Percentiles rank a stretch among this genome's conserved stretches.
Conservation (phyloP, 2,329 filamentous ascomycete genomes). For the Claviceps maximensis region DNA sequence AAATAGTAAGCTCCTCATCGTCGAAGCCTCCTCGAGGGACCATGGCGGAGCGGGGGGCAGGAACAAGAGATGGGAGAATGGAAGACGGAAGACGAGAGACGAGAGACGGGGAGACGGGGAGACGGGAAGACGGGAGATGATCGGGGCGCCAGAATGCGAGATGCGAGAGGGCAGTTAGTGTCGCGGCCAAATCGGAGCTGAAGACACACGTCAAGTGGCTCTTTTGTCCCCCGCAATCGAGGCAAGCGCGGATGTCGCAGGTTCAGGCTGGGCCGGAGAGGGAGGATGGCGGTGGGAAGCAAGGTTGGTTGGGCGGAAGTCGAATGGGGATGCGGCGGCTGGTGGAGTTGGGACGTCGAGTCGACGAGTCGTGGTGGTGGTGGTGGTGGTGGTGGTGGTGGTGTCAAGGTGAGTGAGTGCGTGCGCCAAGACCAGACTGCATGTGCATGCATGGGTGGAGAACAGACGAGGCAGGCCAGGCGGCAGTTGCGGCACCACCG, state of each 20-base stretch:
- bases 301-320: not conserved
- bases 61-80: not conserved
- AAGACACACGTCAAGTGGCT: not conserved
- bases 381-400: not conserved
- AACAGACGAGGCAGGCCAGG: too few relatives aligned
- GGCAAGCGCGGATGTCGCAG: not conserved
- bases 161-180: not conserved
- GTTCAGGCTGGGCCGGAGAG: not conserved
- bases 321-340: not conserved
- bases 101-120: not conserved
- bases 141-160: not conserved
- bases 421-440: too few relatives aligned
- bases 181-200: not conserved
- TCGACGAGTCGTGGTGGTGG: too few relatives aligned
- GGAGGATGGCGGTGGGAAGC: not conserved
- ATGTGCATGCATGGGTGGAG: too few relatives aligned
- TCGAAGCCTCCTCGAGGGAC: constrained; percentile 48
- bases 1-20: constrained; percentile 73
- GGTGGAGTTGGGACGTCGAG: not conserved
- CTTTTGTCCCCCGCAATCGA: not conserved
- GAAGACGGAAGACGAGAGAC: not conserved
- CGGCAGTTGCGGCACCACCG: too few relatives aligned
- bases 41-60: constrained; percentile 24
- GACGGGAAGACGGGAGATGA: not conserved
- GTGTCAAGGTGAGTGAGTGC: not conserved